These are phyloP conservation scores for Boechera divaricarpa DNA, from an alignment of 345 rosid species.

Conservation along the genomic window DNA sequence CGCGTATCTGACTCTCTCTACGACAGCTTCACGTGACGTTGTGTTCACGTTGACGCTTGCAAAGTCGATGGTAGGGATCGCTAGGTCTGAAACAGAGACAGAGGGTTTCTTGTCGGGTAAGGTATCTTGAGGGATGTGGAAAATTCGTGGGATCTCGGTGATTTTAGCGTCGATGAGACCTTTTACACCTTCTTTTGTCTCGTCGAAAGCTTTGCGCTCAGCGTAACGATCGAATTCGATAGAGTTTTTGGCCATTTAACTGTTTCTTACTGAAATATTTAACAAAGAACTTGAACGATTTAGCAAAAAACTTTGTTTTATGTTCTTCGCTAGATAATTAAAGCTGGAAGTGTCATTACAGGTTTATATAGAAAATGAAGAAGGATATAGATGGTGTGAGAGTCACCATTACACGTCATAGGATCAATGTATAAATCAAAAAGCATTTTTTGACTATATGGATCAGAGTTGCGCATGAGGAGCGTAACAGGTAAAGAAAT, in stretches of 20 bases:
- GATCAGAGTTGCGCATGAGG: too few species aligned
- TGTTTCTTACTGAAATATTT: background rate
- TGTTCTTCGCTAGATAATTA: too few species aligned
- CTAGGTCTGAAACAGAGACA: background rate
- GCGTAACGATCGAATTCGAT: slow-evolving; percentile 2
- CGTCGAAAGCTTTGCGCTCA: slow-evolving; percentile 46
- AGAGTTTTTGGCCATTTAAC: background rate
- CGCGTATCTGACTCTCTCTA: slow-evolving; percentile 40
- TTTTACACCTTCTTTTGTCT: slow-evolving; percentile 47
- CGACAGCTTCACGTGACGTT: slow-evolving; percentile 32
- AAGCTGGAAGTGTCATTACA: too few species aligned
- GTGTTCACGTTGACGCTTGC: slow-evolving; percentile 36
- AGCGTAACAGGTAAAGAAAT: too few species aligned
- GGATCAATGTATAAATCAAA: too few species aligned
- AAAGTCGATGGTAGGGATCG: slow-evolving; percentile 49
- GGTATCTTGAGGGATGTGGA: slow-evolving; percentile 24
- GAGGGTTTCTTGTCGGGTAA: slow-evolving; percentile 14
- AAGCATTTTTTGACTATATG: too few species aligned
- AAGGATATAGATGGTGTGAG: too few species aligned
- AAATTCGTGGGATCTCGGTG: slow-evolving; percentile 43
- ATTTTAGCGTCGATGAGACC: slow-evolving; percentile 45
- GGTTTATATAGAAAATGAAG: too few species aligned
- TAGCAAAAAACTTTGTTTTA: too few species aligned
- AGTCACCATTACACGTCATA: too few species aligned
- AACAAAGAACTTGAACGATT: too few species aligned